Base-by-base conservation (phyloP, 225 moss, liverwort and hornwort species). In the Marchantia paleacea region DNA sequence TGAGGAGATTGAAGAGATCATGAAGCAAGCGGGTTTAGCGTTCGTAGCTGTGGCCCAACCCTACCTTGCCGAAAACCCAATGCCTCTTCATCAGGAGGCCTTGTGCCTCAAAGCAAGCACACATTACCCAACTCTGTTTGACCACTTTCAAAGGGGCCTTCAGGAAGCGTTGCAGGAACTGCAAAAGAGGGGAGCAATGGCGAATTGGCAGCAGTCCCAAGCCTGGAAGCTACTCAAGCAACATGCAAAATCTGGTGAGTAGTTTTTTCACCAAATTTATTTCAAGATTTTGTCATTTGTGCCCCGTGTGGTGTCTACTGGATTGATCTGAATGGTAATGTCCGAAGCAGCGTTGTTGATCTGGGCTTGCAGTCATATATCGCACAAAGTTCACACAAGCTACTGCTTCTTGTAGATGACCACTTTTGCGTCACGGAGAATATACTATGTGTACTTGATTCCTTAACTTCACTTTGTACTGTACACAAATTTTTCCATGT, bases 71-170 rank as follows among this genome's bases (percentile, higher is more conserved):
- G 91, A 90, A 52, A 90, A 83, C 70, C 91, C 94, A 47, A 94
- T 97, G 94, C 97, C 97, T 28, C 82, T 89, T n/a, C 93, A 92
- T 71, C 80, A 84, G 71, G 93, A 97, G 69, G 83, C 91, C 9
- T 76, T 92, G 18, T 97, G 94, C 73, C 74, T 94, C 8, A 91
- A 89, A 81, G 94, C 94, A 47, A 97, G 97, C 80, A 85, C 89
- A 22, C 97, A 97, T 66, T 97, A 93, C 58, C 93, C 94, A 12
- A 95, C 97, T 66, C 72, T 97, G 78, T 90, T 95, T 64, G 97
- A 97, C 75, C 93, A 97, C 47, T 94, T 93, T 58, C 97, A 97
- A 81, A 87, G 97, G 30, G 89, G 90, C 75, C 82, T 97, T 64
- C 89, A 89, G 69, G 83, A 78, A 53, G 92, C 92, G 55, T 78